Conservation (phyloP, 352 stramenopile genomes). For the Phytophthora nicotianae region DNA sequence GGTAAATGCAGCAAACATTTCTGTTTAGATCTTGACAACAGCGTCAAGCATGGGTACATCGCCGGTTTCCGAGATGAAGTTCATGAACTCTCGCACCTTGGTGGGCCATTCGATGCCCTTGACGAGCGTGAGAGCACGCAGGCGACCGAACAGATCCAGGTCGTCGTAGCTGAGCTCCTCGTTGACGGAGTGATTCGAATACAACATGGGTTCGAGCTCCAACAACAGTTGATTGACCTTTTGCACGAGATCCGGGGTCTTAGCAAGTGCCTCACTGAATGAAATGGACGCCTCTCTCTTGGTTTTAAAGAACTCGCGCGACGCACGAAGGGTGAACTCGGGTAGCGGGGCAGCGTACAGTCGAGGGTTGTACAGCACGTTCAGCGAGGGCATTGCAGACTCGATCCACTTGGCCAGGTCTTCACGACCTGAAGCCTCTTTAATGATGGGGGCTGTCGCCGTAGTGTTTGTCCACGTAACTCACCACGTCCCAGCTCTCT, state of each 20-base stretch:
- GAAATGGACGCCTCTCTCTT: slow-evolving; percentile 45
- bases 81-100: slow-evolving; percentile 54
- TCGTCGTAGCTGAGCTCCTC: slow-evolving; percentile 55
- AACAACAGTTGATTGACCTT: slow-evolving; percentile 42
- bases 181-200: slow-evolving; percentile 47
- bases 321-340: slow-evolving; percentile 45
- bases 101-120: slow-evolving; percentile 56
- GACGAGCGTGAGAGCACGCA: slow-evolving; percentile 54
- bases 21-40: slow-evolving; percentile 45
- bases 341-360: slow-evolving; percentile 40
- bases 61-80: slow-evolving; percentile 39
- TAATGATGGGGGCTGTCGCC: slow-evolving; percentile 38
- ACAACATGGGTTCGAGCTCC: slow-evolving; percentile 42
- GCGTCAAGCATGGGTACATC: slow-evolving; percentile 47
- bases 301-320: slow-evolving; percentile 46
- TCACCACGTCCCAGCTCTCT: slow-evolving; percentile 44
- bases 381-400: slow-evolving; percentile 26
- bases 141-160: slow-evolving; percentile 50
- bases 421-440: slow-evolving; percentile 35
- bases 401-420: slow-evolving; percentile 53
- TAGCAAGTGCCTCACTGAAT: slow-evolving; percentile 40
- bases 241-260: slow-evolving; percentile 41
- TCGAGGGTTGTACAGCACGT: slow-evolving; percentile 45
- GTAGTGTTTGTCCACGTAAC: slow-evolving; percentile 40
- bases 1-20: not conserved